Evolutionary conservation across 2,329 filamentous ascomycete species (phyloP).

Genomic region (Chrysoporthe cubensis): DNA sequence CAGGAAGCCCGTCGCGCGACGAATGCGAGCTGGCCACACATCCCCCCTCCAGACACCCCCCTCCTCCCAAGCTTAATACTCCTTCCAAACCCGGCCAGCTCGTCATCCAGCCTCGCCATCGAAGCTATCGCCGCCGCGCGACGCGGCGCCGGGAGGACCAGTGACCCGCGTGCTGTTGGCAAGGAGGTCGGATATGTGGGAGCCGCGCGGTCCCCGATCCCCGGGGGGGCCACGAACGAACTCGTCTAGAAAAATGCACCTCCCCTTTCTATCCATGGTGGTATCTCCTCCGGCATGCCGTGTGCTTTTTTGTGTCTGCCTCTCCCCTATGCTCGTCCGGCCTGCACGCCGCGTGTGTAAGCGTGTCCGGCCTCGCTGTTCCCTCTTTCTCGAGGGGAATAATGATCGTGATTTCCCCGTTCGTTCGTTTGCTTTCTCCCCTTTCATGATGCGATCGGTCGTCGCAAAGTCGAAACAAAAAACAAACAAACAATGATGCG

Average conservation of each 20-base stretch:
- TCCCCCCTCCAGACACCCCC: neutral
- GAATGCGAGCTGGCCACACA: neutral
- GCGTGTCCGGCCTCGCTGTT: neutral
- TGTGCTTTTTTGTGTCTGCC: neutral
- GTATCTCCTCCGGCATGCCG: constrained; percentile 7
- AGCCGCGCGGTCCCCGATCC: constrained; percentile 16
- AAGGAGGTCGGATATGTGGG: constrained; percentile 26
- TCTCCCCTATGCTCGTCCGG: neutral
- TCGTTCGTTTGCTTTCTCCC: neutral
- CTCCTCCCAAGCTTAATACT: neutral
- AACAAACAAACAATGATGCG: neutral
- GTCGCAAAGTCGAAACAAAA: neutral
- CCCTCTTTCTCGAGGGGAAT: neutral
- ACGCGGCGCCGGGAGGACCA: constrained; percentile 18
- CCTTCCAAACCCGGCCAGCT: neutral
- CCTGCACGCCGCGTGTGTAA: neutral
- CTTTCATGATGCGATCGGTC: neutral
- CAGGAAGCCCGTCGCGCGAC: neutral
- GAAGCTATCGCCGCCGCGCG: neutral
- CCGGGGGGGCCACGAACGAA: constrained; percentile 16
- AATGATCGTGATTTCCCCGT: neutral
- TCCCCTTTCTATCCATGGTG: constrained; percentile 15
- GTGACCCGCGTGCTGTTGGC: constrained; percentile 11
- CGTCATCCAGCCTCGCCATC: neutral
- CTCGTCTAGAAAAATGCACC: constrained; percentile 19